Evolutionary conservation across 768 basidiomycete species (phyloP), one percentile per base, ranked within the genome.

Genomic region (Daedaleopsis nitida): DNA sequence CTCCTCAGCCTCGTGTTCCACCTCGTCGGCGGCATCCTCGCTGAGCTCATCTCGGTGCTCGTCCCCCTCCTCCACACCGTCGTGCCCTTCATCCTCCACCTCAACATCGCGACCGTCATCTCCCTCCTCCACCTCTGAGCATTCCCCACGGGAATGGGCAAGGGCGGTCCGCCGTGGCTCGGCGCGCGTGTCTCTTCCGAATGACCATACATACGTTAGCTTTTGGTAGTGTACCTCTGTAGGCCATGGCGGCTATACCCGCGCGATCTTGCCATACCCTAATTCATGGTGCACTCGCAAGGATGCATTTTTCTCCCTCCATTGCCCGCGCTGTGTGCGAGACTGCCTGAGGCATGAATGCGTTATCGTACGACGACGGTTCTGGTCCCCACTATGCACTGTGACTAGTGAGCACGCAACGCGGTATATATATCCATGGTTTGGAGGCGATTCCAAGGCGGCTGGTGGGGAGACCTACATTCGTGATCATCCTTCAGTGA

Each of bases 111-210:
- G 23, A 49, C 56, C 32, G 42, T 76, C 58, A 51, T 68, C 50
- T 57, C 55, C 58, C 24, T 74, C 59, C 63, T 76, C 55, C 66
- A 62, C 47, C 49, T 75, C 57, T 64, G 57, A 57, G 52, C 16
- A 45, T 47, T 19, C 34, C 42, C 23, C 14, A 14, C 8, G 9
- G 10, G 11, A 12, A 11, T 42, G 23, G 8, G 49, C n/a, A 24
- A 32, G 14, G 21, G 6, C 7, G 23, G 23, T 32, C 11, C 11
- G 11, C 11, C 3, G 39, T 11, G 13, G 17, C 39, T 42, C 3
- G 37, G 37, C 37, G 7, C 8, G 8, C 24, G 23, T 34, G 11
- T 47, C n/a, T 38, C 45, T 48, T 54, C 19, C 19, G 27, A 39
- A 49, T 50, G 21, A 34, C 27, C 23, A 11, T n/a, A 50, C 23